A percentile compares a stretch with the other conserved stretches of the same genome.
Evolutionary conservation across 1,284 basidiomycete genomes (phyloP).

Genomic region (Violaceomyces palustris): DNA sequence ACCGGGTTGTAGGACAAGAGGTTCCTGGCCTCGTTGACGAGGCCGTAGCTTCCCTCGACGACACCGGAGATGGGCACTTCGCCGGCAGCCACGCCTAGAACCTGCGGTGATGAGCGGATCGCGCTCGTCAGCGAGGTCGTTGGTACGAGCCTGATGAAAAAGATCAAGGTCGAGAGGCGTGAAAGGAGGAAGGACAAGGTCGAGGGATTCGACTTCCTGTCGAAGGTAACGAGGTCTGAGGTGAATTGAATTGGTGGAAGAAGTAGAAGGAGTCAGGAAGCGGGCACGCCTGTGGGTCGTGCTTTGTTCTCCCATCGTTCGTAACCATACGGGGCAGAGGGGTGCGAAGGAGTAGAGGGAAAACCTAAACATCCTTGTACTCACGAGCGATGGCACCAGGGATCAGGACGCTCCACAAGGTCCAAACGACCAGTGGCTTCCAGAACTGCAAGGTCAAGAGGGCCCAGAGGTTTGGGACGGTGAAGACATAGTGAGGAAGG

Average conservation of each 20-base stretch:
- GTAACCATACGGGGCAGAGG: no score
- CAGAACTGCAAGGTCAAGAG: slow-evolving; percentile 29
- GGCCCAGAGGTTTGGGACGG: slow-evolving; percentile 24
- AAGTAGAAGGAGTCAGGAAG: no score
- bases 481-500: slow-evolving; percentile 36
- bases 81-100: slow-evolving; percentile 34
- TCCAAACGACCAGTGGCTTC: slow-evolving; percentile 37
- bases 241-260: no score
- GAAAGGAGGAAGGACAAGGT: slow-evolving; percentile 32
- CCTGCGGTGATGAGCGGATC: slow-evolving; percentile 13
- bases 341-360: no score
- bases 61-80: slow-evolving; percentile 22
- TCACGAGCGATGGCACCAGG: slow-evolving; percentile 28
- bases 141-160: slow-evolving; percentile 21
- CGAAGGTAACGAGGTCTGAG: slow-evolving; percentile 36
- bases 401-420: slow-evolving; percentile 31
- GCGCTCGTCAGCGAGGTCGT: slow-evolving; percentile 19
- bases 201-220: slow-evolving; percentile 32
- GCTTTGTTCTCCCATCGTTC: no score
- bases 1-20: slow-evolving; percentile 31
- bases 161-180: slow-evolving; percentile 34
- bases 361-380: no score
- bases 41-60: slow-evolving; percentile 8
- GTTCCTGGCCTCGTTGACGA: slow-evolving; percentile 1
- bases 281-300: no score